Evolutionary conservation across 108 stramenopile species (phyloP), one percentile per base, ranked within the genome.

Genomic region (Nitzschia palea): DNA sequence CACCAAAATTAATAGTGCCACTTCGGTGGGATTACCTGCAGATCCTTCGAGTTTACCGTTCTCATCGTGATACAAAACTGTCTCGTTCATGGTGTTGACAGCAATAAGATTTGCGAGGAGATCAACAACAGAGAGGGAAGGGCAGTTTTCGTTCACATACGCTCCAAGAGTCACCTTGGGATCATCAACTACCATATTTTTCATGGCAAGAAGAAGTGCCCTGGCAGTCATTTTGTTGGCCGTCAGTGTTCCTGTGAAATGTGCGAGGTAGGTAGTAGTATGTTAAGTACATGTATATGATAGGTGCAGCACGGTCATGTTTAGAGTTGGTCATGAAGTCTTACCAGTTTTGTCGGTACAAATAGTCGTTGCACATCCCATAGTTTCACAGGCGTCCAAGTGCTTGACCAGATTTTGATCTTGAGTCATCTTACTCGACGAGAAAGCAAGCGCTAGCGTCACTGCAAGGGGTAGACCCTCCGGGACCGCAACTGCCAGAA

Each of bases 311-410:
- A n/a, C n/a, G n/a, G n/a, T n/a, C n/a, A n/a, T n/a, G n/a, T n/a
- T n/a, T n/a, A 44, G 8, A 47, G 28, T 25, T 15, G 4, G 20
- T 50, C 4, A 44, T 62, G 33, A 18, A 25, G 23, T 70, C 79
- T 32, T 61, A 82, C 83, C 90, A 62, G 91, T 93, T 76, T 97
- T 97, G 77, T 99, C 98, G 18, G 96, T 95, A 74, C 98, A 99
- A 68, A 99, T 99, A 59, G 94, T 97, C 1, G 98, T 99, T n/a
- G 98, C 98, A 80, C 91, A 97, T 30, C 98, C 98, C 98, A 99
- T 99, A 30, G 98, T 99, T 77, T 99, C 98, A 69, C 98, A 99
- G 17, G 97, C 97, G 53, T 95, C 93, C 55, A 99, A 77, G 55
- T 95, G 86, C 61, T 95, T 97, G 33, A 99, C 96, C 43, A 97